A percentile compares a stretch with the other conserved stretches of the same genome.
phyloP scores from a whole-genome alignment of 345 rosid genomes.

The Arabidopsis thaliana region TAIR10.1 NC_003075.7:15669001-15669500 shows the following conservation, averaged over 20 bases:
- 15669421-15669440: constrained; percentile 18
- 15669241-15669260: constrained; percentile 14
- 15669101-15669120: background rate
- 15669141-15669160: background rate
- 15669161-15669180: background rate
- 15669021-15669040: background rate
- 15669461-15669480: constrained; percentile 26
- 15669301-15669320: background rate
- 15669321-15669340: background rate
- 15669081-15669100: background rate
- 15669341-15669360: background rate
- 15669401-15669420: background rate
- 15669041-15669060: background rate
- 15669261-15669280: constrained; percentile 13
- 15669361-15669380: background rate
- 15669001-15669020: background rate
- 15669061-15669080: background rate
- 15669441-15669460: constrained; percentile 16
- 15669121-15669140: too few relatives aligned
- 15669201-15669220: constrained; percentile 4
- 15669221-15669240: constrained; percentile 17
- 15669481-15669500: constrained; percentile 29
- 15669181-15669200: background rate
- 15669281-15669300: constrained; percentile 13
- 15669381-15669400: background rate